Evolutionary conservation across 2,329 filamentous ascomycete genomes (phyloP), one percentile per base, ranked within the genome.

Genomic region (Sclerotinia subarctica): DNA sequence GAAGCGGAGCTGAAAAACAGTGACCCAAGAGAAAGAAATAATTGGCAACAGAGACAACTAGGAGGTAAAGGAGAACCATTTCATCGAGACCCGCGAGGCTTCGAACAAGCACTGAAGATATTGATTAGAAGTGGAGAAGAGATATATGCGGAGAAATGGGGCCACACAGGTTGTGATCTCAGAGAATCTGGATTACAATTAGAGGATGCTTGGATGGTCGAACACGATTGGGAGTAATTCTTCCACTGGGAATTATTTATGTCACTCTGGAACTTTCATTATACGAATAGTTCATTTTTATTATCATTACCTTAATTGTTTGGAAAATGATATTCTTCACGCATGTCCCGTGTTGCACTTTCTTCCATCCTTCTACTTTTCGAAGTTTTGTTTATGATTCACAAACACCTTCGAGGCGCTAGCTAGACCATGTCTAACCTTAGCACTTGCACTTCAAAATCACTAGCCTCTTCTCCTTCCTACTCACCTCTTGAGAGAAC

Each of bases 11-110:
- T 65, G 70, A 73, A 67, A 60, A 73, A 26, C 5, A 17, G 71
- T 70, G 44, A 70, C 54, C 78, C 53, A 75, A 44, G 19, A 10
- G 53, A 52, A 13, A 78, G 84, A 51, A 86, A 86, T 74, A 82
- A 79, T 19, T 87, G 84, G 84, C 84, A 86, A 72, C 74, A 73
- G 3, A 79, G 80, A 35, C 85, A 86, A 72, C 78, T 76, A 13
- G 84, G 84, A 52, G 85, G 84, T 1, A 64, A 79, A 42, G 84
- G 82, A n/a, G 84, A 87, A 72, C 84, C 83, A 4, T 86, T 82
- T 68, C 83, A 85, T 74, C 81, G 84, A 68, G 78, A 83, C 58
- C 71, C 81, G 0, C 78, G 78, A 1, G 84, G 83, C 1, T 78
- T 85, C 64, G 78, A 80, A 6, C 75, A 78, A 57, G 80, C 78